Percentiles rank a stretch among this genome's conserved stretches.
Conservation (phyloP, 306 rosid genomes). For the Mimosa bimucronata region DNA sequence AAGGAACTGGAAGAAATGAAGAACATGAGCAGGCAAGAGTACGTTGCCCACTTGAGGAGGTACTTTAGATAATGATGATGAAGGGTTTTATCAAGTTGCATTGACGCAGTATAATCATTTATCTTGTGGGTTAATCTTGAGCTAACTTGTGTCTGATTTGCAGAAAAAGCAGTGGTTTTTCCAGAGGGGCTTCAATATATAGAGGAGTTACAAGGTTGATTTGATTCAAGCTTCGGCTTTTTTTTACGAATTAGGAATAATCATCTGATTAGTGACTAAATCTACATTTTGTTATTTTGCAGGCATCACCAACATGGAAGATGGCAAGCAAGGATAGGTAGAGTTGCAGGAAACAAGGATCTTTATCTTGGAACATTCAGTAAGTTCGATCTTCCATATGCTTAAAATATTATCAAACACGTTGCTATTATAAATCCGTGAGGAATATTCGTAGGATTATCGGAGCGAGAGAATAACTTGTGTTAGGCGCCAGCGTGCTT, state of each 20-base stretch:
- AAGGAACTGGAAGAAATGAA: slow-evolving; percentile 83
- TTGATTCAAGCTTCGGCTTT: background rate
- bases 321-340: slow-evolving; percentile 99
- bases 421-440: background rate
- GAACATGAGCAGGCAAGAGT: slow-evolving; percentile 95
- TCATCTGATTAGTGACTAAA: background rate
- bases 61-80: slow-evolving; percentile 22
- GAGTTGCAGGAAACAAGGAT: slow-evolving; percentile 98
- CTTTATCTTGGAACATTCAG: slow-evolving; percentile 98
- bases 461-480: background rate
- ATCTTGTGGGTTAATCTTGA: slow-evolving; percentile 1
- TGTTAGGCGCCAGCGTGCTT: slow-evolving; percentile 8
- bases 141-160: slow-evolving; percentile 23
- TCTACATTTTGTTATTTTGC: slow-evolving; percentile 24
- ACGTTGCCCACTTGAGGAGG: slow-evolving; percentile 97
- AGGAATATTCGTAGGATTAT: background rate
- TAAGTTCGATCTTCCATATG: slow-evolving; percentile 38
- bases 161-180: slow-evolving; percentile 99
- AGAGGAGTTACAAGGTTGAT: slow-evolving; percentile 94
- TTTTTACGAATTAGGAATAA: background rate
- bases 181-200: slow-evolving; percentile 95
- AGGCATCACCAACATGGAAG: slow-evolving; percentile 99
- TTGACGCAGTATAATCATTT: background rate
- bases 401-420: background rate
- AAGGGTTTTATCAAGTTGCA: slow-evolving; percentile 2